Evolutionary conservation across 805 yeast genomes (phyloP).

Genomic region (Kockiozyma suomiensis): DNA sequence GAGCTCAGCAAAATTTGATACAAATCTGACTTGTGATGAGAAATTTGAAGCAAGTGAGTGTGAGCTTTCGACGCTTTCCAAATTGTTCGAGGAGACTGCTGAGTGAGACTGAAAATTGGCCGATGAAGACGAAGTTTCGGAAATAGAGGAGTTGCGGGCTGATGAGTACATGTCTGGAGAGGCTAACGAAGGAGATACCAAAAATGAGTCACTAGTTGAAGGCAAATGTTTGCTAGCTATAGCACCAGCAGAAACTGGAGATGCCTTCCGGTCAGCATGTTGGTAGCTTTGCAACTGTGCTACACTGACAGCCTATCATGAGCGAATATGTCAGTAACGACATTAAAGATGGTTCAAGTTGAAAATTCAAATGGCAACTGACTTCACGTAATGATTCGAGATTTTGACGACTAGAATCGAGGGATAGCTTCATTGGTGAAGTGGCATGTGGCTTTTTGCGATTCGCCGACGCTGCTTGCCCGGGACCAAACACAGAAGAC

Average conservation of each 20-base stretch:
- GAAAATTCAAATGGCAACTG: neutral
- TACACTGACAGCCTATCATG: slow-evolving; percentile 25
- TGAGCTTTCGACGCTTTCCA: neutral
- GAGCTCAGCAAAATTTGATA: slow-evolving; percentile 10
- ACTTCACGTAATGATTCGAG: slow-evolving; percentile 25
- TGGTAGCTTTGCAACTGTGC: slow-evolving; percentile 25
- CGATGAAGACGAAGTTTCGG: neutral
- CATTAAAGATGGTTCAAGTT: too few relatives aligned
- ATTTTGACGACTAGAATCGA: slow-evolving; percentile 10
- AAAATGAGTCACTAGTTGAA: neutral
- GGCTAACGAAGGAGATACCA: neutral
- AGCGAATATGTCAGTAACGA: neutral
- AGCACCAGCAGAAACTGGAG: neutral
- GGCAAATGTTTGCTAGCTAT: neutral
- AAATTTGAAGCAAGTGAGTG: neutral
- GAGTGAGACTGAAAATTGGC: neutral
- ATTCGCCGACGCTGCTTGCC: neutral
- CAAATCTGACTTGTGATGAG: neutral
- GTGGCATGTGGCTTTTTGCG: neutral
- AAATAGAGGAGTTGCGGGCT: neutral
- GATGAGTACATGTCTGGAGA: slow-evolving; percentile 1
- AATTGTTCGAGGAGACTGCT: neutral
- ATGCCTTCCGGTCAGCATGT: slow-evolving; percentile 3
- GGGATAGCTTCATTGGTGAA: slow-evolving; percentile 4
- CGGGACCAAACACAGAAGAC: neutral